Conservation (phyloP, 805 yeast genomes). For the Tetrapisispora fleetii region DNA sequence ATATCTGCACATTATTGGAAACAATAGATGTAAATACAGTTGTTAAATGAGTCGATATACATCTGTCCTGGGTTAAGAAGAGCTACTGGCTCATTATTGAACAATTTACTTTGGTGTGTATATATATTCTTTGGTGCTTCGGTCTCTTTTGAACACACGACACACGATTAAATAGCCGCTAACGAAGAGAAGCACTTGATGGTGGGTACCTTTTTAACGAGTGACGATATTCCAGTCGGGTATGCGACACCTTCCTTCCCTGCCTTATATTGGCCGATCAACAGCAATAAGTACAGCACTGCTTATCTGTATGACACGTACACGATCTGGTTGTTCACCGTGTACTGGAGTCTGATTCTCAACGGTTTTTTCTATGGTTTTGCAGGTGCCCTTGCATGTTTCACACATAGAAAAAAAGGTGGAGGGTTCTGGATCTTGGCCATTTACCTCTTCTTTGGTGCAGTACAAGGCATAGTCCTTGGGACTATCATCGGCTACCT, state of each 20-base stretch:
- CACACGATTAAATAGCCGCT: background rate
- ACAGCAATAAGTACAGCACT: constrained; percentile 27
- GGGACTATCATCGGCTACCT: constrained; percentile 76
- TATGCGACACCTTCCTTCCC: constrained; percentile 76
- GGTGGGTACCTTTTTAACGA: constrained; percentile 30
- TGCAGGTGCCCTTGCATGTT: constrained; percentile 54
- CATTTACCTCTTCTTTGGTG: constrained; percentile 44
- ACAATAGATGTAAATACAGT: too few relatives aligned
- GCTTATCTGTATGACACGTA: constrained; percentile 55
- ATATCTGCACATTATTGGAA: too few relatives aligned
- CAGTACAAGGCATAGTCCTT: constrained; percentile 52
- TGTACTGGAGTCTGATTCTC: constrained; percentile 70
- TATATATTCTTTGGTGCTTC: too few relatives aligned
- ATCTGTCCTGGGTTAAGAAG: too few relatives aligned
- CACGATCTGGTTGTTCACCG: constrained; percentile 78
- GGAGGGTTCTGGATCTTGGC: constrained; percentile 36
- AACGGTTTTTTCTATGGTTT: constrained; percentile 51
- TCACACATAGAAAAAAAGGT: constrained; percentile 36
- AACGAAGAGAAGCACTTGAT: background rate
- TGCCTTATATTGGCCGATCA: constrained; percentile 63
- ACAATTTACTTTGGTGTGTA: too few relatives aligned
- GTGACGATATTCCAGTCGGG: constrained; percentile 64
- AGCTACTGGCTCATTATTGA: too few relatives aligned
- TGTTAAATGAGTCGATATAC: too few relatives aligned
- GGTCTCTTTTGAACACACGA: background rate